Conservation (phyloP, 202 grass and related monocot genomes). For the Alloteropsis angusta region DNA sequence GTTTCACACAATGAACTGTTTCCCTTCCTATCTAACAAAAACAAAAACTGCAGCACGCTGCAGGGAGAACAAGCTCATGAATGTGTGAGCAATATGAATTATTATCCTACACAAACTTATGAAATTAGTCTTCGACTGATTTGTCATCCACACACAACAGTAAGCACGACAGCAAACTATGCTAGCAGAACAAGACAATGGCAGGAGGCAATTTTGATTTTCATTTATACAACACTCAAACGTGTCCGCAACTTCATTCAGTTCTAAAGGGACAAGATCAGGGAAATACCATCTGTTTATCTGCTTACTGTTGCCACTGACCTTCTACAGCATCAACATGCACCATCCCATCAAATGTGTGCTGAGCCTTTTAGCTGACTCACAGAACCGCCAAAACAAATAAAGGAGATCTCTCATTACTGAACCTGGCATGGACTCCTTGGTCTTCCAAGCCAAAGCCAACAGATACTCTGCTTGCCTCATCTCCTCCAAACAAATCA, state of each 20-base stretch:
- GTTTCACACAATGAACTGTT: background rate
- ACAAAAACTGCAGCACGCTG: background rate
- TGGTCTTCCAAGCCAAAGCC: background rate
- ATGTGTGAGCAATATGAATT: background rate
- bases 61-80: background rate
- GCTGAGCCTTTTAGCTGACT: background rate
- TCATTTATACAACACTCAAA: slow-evolving; percentile 2
- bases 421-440: background rate
- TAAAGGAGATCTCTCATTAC: background rate
- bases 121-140: background rate
- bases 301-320: background rate
- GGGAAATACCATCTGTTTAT: background rate
- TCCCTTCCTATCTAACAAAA: background rate
- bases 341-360: background rate
- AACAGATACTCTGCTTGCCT: background rate
- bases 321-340: background rate
- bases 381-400: background rate
- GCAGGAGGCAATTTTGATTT: background rate
- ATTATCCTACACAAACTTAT: background rate
- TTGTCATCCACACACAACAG: background rate
- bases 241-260: background rate
- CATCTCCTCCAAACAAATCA: background rate
- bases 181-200: background rate
- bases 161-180: background rate
- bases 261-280: background rate